Percentiles rank a stretch among this genome's conserved stretches.
Conservation (phyloP, 1,284 basidiomycete genomes). For the Leccinum variabile region DNA sequence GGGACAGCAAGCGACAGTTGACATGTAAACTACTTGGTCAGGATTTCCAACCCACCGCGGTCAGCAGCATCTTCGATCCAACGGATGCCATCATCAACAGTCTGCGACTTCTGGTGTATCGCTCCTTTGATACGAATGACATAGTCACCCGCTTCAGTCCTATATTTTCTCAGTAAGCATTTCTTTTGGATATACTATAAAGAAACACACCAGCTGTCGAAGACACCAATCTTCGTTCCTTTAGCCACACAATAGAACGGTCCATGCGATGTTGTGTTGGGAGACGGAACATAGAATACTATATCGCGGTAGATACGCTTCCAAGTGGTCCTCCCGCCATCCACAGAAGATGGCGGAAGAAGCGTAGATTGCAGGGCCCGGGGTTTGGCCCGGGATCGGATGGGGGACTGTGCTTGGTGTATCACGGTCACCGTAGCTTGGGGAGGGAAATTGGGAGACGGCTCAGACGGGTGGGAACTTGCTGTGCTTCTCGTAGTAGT, state of each 20-base stretch:
- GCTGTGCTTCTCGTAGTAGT: no score
- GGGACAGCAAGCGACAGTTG: no score
- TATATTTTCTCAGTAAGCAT: not conserved
- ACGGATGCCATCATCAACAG: not conserved
- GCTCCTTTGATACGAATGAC: not conserved
- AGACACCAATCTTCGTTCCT: not conserved
- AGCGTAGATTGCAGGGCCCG: not conserved
- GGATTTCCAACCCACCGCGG: not conserved
- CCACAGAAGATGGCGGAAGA: not conserved
- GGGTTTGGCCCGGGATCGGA: no score
- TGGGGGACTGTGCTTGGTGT: no score
- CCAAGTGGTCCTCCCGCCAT: not conserved
- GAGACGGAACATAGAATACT: not conserved
- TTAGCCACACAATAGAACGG: not conserved
- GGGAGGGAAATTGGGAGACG: no score
- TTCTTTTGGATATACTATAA: not conserved
- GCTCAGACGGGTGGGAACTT: no score
- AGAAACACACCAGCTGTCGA: not conserved
- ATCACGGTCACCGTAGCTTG: no score
- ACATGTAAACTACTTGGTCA: not conserved
- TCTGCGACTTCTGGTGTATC: not conserved
- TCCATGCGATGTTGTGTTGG: not conserved
- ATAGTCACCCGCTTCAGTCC: not conserved
- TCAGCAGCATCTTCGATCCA: not conserved
- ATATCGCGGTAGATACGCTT: not conserved